Base-by-base conservation (phyloP, 2,329 filamentous ascomycete species). In the Colletotrichum melonis region DNA sequence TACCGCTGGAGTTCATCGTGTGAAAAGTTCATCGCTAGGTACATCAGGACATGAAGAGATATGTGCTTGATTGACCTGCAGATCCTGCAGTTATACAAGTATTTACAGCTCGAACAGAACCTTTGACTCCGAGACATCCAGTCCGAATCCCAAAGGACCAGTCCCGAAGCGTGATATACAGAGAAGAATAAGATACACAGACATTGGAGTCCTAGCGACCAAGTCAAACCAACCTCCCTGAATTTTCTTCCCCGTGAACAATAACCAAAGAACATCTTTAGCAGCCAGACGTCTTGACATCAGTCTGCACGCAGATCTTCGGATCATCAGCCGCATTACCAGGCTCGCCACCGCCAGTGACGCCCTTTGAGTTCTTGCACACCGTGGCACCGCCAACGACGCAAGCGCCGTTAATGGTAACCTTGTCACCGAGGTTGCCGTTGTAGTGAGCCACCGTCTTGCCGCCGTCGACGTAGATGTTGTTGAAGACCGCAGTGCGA, bases 331-430 rank as follows among this genome's bases (percentile, higher is more conserved):
- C 38, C 14, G 69, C 69, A 12, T 63, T 46, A 1, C 63, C 63
- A 9, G 84, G 83, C 79, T 85, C 82, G 57, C 76, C 76, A 38
- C 80, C 81, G 35, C 77, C 80, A 22, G 76, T 70, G 65, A 82
- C 82, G 58, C 84, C 84, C 56, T 78, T 76, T 76, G 81, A 85
- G 32, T 69, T 72, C 63, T 74, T 72, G 70, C 73, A 75, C 8
- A 69, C 67, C 2, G 32, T 56, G 4, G 62, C 75, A 19, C 63
- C 57, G 32, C 67, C 69, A 24, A 64, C 56, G 38, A 72, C 35
- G 69, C 75, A 76, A 46, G 73, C 24, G 56, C 72, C 38, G 68
- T 73, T 75, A 57, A 67, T 69, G 26, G 74, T 74, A 59, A 73
- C 75, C 54, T 73, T 72, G 65, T 76, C 76, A 35, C 77, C 78